These are phyloP conservation scores for Ceratocystis eucalypticola DNA, from an alignment of 2,329 filamentous ascomycete species.

Conservation along the genomic window DNA sequence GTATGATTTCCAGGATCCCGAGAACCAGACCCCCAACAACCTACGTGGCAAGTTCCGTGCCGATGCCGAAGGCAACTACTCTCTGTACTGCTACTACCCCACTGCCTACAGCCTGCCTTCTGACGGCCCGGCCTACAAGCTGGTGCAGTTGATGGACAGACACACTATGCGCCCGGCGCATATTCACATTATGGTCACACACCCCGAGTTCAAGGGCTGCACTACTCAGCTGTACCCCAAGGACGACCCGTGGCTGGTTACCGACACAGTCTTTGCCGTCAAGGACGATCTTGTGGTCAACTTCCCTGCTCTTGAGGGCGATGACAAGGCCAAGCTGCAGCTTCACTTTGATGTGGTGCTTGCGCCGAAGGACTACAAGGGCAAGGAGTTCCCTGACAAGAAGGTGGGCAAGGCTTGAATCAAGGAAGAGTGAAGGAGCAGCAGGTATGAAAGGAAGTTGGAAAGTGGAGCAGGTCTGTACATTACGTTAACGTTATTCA, in stretches of 20 bases:
- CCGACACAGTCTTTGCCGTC: conserved; percentile 37
- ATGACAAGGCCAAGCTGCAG: conserved; percentile 27
- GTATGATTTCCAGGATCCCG: conserved; percentile 64
- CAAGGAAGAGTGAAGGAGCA: background rate
- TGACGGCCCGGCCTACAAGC: conserved; percentile 37
- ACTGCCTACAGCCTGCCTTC: conserved; percentile 59
- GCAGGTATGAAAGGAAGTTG: background rate
- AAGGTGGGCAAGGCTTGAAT: background rate
- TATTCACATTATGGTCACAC: conserved; percentile 42
- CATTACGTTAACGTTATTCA: conserved; percentile 11
- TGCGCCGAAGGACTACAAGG: conserved; percentile 34
- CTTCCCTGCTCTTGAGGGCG: conserved; percentile 34
- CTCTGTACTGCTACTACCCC: conserved; percentile 62
- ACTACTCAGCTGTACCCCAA: conserved; percentile 68
- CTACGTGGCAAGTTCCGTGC: conserved; percentile 62
- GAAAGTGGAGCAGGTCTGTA: background rate
- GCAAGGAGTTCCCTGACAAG: conserved; percentile 14
- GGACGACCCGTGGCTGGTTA: conserved; percentile 47
- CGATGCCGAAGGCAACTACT: conserved; percentile 55
- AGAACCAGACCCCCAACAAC: conserved; percentile 59
- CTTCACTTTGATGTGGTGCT: conserved; percentile 33
- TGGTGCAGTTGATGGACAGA: conserved; percentile 35
- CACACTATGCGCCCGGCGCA: conserved; percentile 38
- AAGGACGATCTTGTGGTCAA: conserved; percentile 39
- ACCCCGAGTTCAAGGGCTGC: conserved; percentile 53